Evolutionary conservation across 306 rosid genomes (phyloP).

Genomic region (Vigna mungo): DNA sequence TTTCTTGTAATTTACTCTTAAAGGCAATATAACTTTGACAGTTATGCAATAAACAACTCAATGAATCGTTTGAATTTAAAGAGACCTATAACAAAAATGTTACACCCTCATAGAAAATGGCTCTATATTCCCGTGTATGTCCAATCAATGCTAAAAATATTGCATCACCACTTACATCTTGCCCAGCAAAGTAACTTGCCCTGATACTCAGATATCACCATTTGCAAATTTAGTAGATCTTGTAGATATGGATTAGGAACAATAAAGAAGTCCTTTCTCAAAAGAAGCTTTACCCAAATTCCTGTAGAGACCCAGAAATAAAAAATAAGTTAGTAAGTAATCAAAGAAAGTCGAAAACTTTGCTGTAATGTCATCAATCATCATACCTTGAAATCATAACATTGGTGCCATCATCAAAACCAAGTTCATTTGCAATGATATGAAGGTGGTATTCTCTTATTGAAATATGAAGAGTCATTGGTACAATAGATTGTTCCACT

Average conservation of each 20-base stretch:
- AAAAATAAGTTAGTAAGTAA: slow-evolving; percentile 34
- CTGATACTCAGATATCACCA: slow-evolving; percentile 9
- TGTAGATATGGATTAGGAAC: slow-evolving; percentile 57
- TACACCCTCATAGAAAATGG: slow-evolving; percentile 77
- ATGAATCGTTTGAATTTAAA: slow-evolving; percentile 33
- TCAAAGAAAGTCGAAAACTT: slow-evolving; percentile 23
- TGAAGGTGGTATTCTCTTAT: slow-evolving; percentile 74
- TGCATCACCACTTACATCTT: slow-evolving; percentile 83
- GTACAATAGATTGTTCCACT: slow-evolving; percentile 62
- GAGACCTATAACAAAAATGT: slow-evolving; percentile 75
- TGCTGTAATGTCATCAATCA: slow-evolving; percentile 32
- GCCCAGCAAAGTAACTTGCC: slow-evolving; percentile 16
- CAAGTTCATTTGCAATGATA: slow-evolving; percentile 78
- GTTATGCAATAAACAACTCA: slow-evolving; percentile 24
- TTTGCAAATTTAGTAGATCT: slow-evolving; percentile 54
- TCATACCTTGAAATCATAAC: slow-evolving; percentile 83
- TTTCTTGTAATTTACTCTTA: slow-evolving; percentile 25
- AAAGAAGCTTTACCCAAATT: slow-evolving; percentile 88
- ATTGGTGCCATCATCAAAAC: slow-evolving; percentile 66
- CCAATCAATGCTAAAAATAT: slow-evolving; percentile 70
- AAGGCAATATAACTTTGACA: slow-evolving; percentile 32
- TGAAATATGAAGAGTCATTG: slow-evolving; percentile 63
- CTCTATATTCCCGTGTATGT: slow-evolving; percentile 74
- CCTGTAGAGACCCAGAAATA: slow-evolving; percentile 57
- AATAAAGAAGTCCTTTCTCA: slow-evolving; percentile 79